phyloP scores from a whole-genome alignment of 176 grass and related monocot genomes.

The Canna indica region DNA sequence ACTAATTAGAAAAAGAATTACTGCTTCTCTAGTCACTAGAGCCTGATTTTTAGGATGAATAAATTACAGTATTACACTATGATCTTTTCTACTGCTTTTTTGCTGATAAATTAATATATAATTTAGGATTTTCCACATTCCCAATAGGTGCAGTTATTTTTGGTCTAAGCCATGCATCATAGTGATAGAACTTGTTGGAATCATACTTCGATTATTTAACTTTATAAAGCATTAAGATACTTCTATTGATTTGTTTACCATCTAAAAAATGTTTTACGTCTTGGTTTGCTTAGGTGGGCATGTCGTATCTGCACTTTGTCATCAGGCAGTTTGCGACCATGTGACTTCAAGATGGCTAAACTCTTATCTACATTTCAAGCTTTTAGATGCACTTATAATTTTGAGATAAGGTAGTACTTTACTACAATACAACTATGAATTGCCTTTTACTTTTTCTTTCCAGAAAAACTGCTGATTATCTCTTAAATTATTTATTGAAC shows the following conservation, averaged over 20 bases:
- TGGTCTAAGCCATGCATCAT: too few species aligned
- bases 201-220: neutral
- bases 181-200: too few species aligned
- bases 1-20: too few species aligned
- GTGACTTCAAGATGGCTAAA: constrained; percentile 75
- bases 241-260: neutral
- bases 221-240: neutral
- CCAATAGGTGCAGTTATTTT: too few species aligned
- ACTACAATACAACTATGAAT: neutral
- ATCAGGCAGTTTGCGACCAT: constrained; percentile 57
- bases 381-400: constrained; percentile 89
- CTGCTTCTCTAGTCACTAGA: too few species aligned
- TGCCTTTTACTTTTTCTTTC: neutral
- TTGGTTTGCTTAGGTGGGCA: constrained; percentile 40
- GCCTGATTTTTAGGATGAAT: too few species aligned
- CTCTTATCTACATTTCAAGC: constrained; percentile 70
- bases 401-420: constrained; percentile 59
- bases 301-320: constrained; percentile 56
- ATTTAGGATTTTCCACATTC: too few species aligned
- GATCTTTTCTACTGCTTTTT: too few species aligned
- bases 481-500: neutral
- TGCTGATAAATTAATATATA: too few species aligned
- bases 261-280: neutral
- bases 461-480: neutral
- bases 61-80: too few species aligned